Percentiles rank a stretch among this genome's conserved stretches.
Conservation (phyloP, 805 yeast species). For the Candida takata region DNA sequence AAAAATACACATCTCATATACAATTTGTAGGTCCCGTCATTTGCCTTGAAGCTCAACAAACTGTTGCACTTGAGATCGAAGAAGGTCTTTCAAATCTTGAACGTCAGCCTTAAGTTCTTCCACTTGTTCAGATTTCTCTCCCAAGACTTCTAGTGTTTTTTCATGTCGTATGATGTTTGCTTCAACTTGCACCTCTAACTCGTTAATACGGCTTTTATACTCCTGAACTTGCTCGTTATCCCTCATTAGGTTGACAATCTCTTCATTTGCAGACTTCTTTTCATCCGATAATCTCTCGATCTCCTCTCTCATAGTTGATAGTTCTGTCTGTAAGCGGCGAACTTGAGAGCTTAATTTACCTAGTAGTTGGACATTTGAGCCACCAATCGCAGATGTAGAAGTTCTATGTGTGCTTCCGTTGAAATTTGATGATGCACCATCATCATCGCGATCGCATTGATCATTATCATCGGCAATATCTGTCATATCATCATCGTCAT, state of each 20-base stretch:
- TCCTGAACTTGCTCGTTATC: conserved; percentile 40
- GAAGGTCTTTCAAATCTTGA: conserved; percentile 77
- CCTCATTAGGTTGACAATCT: conserved; percentile 52
- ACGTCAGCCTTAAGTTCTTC: conserved; percentile 87
- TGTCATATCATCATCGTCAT: conserved; percentile 5
- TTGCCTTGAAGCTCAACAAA: conserved; percentile 56
- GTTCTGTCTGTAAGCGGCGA: conserved; percentile 73
- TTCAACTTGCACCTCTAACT: conserved; percentile 30
- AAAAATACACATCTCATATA: too few species aligned
- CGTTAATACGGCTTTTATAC: conserved; percentile 30
- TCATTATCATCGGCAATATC: neutral
- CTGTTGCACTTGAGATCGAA: conserved; percentile 80
- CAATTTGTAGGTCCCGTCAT: neutral
- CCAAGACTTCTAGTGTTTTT: conserved; percentile 62
- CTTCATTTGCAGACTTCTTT: conserved; percentile 61
- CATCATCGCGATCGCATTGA: conserved; percentile 4
- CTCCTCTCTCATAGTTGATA: conserved; percentile 58
- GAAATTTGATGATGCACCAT: conserved; percentile 9
- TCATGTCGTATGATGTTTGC: conserved; percentile 31
- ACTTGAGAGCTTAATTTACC: conserved; percentile 72
- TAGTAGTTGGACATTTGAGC: conserved; percentile 51
- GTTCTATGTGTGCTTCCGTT: conserved; percentile 6
- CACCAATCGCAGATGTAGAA: conserved; percentile 12
- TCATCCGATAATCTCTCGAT: conserved; percentile 44
- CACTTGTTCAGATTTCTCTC: conserved; percentile 82